A percentile compares a stretch with the other conserved stretches of the same genome.
phyloP scores from a whole-genome alignment of 306 rosid species.

The Begonia fuchsioides region DNA sequence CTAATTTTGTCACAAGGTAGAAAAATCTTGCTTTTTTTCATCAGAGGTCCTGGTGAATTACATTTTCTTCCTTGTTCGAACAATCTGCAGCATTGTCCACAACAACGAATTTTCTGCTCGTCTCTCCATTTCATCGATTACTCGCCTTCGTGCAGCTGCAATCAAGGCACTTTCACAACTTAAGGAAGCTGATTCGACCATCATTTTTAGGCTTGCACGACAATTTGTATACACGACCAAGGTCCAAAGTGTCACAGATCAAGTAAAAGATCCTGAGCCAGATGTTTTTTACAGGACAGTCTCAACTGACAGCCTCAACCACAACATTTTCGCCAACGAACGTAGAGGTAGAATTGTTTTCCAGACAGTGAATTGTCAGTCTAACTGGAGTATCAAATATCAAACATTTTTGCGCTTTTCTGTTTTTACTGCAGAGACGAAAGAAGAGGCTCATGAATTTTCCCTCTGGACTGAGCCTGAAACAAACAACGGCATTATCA shows the following conservation, averaged over 20 bases:
- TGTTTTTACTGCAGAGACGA: conserved; percentile 21
- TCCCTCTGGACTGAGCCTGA: conserved; percentile 26
- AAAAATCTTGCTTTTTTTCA: neutral
- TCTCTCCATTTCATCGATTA: conserved; percentile 66
- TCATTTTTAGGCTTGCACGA: conserved; percentile 48
- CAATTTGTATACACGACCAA: conserved; percentile 35
- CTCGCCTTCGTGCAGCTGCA: conserved; percentile 86
- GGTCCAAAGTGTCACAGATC: conserved; percentile 23
- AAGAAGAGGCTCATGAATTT: conserved; percentile 15
- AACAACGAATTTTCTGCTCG: conserved; percentile 72
- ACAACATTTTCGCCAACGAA: conserved; percentile 15
- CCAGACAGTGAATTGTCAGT: too few relatives aligned
- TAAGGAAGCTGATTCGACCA: conserved; percentile 41
- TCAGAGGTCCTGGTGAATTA: too few relatives aligned
- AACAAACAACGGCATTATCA: conserved; percentile 15
- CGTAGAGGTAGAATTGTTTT: conserved; percentile 21
- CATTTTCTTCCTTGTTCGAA: conserved; percentile 3
- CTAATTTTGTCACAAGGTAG: conserved; percentile 77
- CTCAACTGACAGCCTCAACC: conserved; percentile 14
- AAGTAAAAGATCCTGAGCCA: conserved; percentile 21
- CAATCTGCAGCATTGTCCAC: conserved; percentile 50
- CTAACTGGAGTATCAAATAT: too few relatives aligned
- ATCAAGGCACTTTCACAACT: conserved; percentile 59
- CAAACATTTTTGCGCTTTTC: conserved; percentile 4
- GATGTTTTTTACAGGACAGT: conserved; percentile 15